Percentiles rank a stretch among this genome's conserved stretches.
These are phyloP conservation scores for Solanum piurae DNA, from an alignment of 257 asterid species.

Conservation along the genomic window DNA sequence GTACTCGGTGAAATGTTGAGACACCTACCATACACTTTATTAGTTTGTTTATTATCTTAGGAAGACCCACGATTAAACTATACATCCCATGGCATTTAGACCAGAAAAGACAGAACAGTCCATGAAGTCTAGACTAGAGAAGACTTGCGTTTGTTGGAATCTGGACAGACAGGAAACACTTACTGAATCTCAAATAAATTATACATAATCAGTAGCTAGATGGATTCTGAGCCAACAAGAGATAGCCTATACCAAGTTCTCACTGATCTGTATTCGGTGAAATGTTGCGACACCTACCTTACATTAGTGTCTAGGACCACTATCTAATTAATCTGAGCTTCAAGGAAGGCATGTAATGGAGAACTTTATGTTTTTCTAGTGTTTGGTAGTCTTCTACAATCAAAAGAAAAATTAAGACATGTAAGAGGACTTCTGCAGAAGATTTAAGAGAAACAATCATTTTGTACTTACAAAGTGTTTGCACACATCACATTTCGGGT, in stretches of 20 bases:
- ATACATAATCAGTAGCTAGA: background rate
- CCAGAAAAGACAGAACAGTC: background rate
- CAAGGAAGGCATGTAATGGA: background rate
- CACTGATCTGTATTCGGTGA: background rate
- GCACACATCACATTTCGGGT: constrained; percentile 94
- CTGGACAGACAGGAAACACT: constrained; percentile 29
- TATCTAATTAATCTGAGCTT: background rate
- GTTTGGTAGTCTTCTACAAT: background rate
- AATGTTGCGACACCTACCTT: background rate
- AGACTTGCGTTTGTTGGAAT: constrained; percentile 65
- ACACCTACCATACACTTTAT: background rate
- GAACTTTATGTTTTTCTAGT: background rate
- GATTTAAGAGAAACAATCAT: background rate
- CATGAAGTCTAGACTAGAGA: background rate
- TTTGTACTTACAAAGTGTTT: constrained; percentile 61
- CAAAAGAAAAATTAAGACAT: background rate
- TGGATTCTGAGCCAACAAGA: background rate
- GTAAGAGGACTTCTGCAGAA: background rate
- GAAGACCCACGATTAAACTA: background rate
- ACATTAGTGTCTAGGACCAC: background rate
- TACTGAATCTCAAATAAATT: constrained; percentile 6
- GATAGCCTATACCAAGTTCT: background rate
- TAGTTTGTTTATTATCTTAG: background rate
- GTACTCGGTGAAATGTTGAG: background rate
- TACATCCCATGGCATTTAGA: background rate